phyloP scores from a whole-genome alignment of 208 protist species.

The Angomonas desouzai region DNA sequence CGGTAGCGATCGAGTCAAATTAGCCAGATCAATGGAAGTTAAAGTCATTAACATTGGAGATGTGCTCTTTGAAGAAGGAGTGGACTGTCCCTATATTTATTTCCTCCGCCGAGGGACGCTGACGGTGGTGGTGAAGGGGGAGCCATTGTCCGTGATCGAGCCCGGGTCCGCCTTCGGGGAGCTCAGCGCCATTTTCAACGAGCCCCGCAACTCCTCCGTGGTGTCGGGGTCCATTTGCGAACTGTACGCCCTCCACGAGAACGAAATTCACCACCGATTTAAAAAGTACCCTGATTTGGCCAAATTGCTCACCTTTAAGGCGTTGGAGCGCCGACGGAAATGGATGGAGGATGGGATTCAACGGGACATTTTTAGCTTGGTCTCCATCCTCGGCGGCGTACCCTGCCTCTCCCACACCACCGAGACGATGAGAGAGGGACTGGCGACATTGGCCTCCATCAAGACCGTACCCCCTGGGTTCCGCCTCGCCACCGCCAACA shows the following conservation, averaged over 20 bases:
- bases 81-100: slow-evolving; percentile 68
- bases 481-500: slow-evolving; percentile 33
- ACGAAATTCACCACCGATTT: slow-evolving; percentile 48
- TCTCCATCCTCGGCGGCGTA: slow-evolving; percentile 60
- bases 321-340: slow-evolving; percentile 42
- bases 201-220: slow-evolving; percentile 68
- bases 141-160: slow-evolving; percentile 58
- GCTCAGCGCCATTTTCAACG: slow-evolving; percentile 71
- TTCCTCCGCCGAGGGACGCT: slow-evolving; percentile 74
- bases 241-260: slow-evolving; percentile 70
- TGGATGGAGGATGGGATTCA: slow-evolving; percentile 69
- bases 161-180: slow-evolving; percentile 75
- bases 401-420: slow-evolving; percentile 83
- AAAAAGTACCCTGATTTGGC: slow-evolving; percentile 53
- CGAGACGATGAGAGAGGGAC: slow-evolving; percentile 53
- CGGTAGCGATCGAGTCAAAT: slow-evolving; percentile 68
- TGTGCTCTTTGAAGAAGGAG: slow-evolving; percentile 63
- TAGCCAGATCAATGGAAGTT: slow-evolving; percentile 65
- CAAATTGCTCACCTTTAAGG: slow-evolving; percentile 34
- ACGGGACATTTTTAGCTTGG: slow-evolving; percentile 66
- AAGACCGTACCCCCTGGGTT: slow-evolving; percentile 45
- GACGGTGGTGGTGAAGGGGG: slow-evolving; percentile 56
- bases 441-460: slow-evolving; percentile 43
- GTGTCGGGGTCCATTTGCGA: slow-evolving; percentile 70
- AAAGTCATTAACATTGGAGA: slow-evolving; percentile 72